Percentiles rank a stretch among this genome's conserved stretches.
Conservation (phyloP, 2,329 filamentous ascomycete species). For the Penicillium sp. region DNA sequence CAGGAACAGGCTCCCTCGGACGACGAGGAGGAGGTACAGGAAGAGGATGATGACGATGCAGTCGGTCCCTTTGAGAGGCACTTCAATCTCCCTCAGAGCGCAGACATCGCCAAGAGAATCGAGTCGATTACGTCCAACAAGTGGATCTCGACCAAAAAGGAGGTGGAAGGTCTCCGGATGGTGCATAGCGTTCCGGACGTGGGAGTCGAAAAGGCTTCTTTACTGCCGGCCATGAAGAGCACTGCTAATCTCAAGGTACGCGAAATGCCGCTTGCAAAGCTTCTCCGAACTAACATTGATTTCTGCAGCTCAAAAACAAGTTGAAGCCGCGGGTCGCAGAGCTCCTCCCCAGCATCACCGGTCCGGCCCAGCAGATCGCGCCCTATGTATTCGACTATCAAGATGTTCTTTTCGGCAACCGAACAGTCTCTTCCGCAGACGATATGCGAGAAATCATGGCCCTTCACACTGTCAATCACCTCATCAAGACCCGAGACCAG, state of each 20-base stretch:
- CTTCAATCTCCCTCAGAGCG: slow-evolving; percentile 65
- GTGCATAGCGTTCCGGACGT: slow-evolving; percentile 29
- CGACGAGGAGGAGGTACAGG: slow-evolving; percentile 37
- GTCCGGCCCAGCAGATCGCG: slow-evolving; percentile 61
- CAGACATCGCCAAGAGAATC: slow-evolving; percentile 51
- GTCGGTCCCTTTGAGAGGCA: slow-evolving; percentile 76
- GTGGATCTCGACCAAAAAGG: slow-evolving; percentile 46
- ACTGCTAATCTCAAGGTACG: slow-evolving; percentile 37
- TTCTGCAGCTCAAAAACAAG: slow-evolving; percentile 65
- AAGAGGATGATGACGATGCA: slow-evolving; percentile 38
- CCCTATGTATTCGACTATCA: slow-evolving; percentile 75
- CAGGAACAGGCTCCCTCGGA: slow-evolving; percentile 49
- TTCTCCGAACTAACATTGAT: slow-evolving; percentile 22
- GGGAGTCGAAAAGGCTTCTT: slow-evolving; percentile 21
- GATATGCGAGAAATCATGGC: slow-evolving; percentile 67
- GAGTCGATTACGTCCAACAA: slow-evolving; percentile 46
- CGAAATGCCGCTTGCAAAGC: background rate
- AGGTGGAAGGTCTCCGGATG: slow-evolving; percentile 31
- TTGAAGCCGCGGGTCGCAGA: slow-evolving; percentile 54
- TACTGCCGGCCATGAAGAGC: slow-evolving; percentile 30
- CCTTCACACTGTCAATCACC: slow-evolving; percentile 83
- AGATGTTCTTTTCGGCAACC: slow-evolving; percentile 71
- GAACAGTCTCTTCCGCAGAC: slow-evolving; percentile 64
- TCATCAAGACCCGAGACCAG: slow-evolving; percentile 86
- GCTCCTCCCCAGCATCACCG: slow-evolving; percentile 55